Conservation (phyloP, 1,139 yeast genomes). For the Candida sojae region DNA sequence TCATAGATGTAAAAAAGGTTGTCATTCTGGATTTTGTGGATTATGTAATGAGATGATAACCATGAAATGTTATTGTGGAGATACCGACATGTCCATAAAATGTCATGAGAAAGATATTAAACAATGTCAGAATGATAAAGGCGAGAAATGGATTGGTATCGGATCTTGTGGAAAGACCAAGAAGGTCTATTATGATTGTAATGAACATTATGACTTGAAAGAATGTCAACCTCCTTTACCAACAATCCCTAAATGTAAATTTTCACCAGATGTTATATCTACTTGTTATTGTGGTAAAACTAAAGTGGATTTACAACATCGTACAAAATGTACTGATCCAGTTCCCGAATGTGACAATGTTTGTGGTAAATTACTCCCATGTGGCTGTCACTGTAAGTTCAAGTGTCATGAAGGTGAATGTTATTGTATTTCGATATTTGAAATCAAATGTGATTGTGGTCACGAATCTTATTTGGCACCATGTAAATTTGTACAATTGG, state of each 20-base stretch:
- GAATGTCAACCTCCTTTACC: conserved; percentile 63
- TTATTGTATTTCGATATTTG: conserved; percentile 54
- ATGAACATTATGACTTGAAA: conserved; percentile 59
- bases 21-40: conserved; percentile 82
- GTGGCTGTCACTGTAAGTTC: conserved; percentile 74
- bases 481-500: conserved; percentile 56
- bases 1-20: conserved; percentile 56
- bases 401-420: conserved; percentile 81
- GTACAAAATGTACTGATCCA: conserved; percentile 71
- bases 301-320: conserved; percentile 21
- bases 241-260: conserved; percentile 53
- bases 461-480: conserved; percentile 57
- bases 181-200: conserved; percentile 61
- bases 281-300: conserved; percentile 80
- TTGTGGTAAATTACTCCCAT: conserved; percentile 63
- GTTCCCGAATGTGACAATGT: conserved; percentile 69
- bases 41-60: conserved; percentile 46
- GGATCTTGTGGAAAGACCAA: conserved; percentile 59
- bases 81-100: conserved; percentile 37
- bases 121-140: conserved; percentile 20
- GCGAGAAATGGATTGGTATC: conserved; percentile 59
- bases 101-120: conserved; percentile 52
- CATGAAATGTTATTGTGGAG: conserved; percentile 66
- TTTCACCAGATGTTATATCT: conserved; percentile 56
- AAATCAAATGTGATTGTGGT: conserved; percentile 56